A percentile compares a stretch with the other conserved stretches of the same genome.
Evolutionary conservation across 176 grass and related monocot genomes (phyloP).

Genomic region (Ampelocalamus luodianensis): DNA sequence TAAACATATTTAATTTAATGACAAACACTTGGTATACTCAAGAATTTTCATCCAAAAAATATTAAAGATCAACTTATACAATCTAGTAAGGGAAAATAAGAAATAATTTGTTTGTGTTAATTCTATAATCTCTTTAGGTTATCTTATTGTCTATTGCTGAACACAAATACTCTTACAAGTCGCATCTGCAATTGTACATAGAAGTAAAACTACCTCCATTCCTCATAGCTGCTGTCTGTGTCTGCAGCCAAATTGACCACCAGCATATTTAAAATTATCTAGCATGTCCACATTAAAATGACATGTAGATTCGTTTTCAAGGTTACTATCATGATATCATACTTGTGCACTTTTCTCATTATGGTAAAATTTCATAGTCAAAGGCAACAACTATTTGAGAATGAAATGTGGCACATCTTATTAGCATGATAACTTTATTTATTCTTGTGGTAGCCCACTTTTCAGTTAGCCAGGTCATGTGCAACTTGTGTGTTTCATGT

Average conservation of each 20-base stretch:
- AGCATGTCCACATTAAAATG: background rate
- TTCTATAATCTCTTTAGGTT: background rate
- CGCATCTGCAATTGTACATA: background rate
- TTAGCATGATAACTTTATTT: slow-evolving; percentile 24
- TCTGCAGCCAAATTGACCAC: background rate
- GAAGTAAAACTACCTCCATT: slow-evolving; percentile 1
- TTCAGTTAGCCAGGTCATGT: background rate
- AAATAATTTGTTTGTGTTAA: background rate
- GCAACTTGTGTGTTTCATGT: slow-evolving; percentile 6
- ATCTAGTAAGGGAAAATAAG: slow-evolving; percentile 19
- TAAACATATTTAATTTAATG: slow-evolving; percentile 35
- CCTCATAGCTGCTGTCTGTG: background rate
- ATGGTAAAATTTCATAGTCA: slow-evolving; percentile 9
- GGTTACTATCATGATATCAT: background rate
- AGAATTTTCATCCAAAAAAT: slow-evolving; percentile 27
- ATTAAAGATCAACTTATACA: background rate
- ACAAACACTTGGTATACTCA: slow-evolving; percentile 34
- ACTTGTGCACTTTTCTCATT: background rate
- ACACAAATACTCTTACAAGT: slow-evolving; percentile 9
- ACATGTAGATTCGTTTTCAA: slow-evolving; percentile 14
- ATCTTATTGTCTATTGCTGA: background rate
- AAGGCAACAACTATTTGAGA: background rate
- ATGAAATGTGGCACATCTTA: background rate
- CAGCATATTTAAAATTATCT: background rate
- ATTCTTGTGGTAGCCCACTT: background rate